Base-by-base conservation (phyloP, 2,329 filamentous ascomycete species). In the Amesomyces nigricolor region DNA sequence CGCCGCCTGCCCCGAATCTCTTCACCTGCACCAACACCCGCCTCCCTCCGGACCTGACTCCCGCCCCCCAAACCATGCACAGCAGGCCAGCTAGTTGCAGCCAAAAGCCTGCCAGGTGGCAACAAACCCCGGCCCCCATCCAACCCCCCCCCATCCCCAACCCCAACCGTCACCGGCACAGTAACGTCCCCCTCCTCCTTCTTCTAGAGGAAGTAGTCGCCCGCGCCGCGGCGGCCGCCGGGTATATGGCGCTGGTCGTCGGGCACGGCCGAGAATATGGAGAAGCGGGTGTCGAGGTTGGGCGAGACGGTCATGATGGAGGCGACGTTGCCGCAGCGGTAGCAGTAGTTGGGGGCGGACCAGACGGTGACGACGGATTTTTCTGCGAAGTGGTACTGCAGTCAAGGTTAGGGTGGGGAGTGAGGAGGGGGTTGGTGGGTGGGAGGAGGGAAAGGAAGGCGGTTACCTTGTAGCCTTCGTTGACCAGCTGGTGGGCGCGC, bases 291-390 rank as follows among this genome's bases (percentile, higher is more conserved):
- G 58, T 90, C 85, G 51, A 96, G 78, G 66, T 94, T 87, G 66
- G 88, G 87, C 62, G 87, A 85, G 29, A 96, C 85, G 51, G 91
- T 91, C 86, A 96, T 96, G 69, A 96, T 95, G 68, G 91, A 96
- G 7, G 94, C 94, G 69, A 97, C 84, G 67, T 99, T 99, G 38
- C 94, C 94, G 71, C 94, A 99, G 53, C 91, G 82, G 71, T 96
- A 96, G 70, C 89, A 95, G 72, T 94, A 94, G 70, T 95, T 99
- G 4, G 94, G 94, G 3, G 94, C 94, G 57, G 91, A 96, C 94
- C 94, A 99, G 19, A 99, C 94, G 0, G 94, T 99, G 16, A 96
- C 91, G 42, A 96, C 91, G 11, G 95, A 95, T 73, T 94, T 92
- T 70, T 96, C 89, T 52, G 87, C 81, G 73, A 97, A 97, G 70